A percentile compares a stretch with the other conserved stretches of the same genome.
These are phyloP conservation scores for Tricholoma flavovirens DNA, from an alignment of 768 basidiomycete genomes.

Conservation along the genomic window DNA sequence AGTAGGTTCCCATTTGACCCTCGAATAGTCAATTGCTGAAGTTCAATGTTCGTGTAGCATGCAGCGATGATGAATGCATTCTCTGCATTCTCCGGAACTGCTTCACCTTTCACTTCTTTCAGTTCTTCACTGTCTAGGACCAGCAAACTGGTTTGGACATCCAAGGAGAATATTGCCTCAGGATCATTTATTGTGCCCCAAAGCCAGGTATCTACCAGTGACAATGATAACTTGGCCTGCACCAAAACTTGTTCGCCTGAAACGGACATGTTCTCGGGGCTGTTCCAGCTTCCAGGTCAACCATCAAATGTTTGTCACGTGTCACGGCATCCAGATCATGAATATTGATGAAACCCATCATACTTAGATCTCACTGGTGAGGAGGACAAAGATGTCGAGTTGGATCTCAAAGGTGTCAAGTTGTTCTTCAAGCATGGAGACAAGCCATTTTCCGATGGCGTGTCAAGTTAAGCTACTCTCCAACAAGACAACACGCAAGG, in stretches of 20 bases:
- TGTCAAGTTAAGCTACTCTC: conserved; percentile 58
- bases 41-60: conserved; percentile 2
- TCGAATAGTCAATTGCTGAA: background rate
- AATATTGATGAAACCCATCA: conserved; percentile 11
- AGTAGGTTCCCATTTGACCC: conserved; percentile 1
- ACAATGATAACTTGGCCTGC: background rate
- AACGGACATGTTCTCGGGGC: conserved; percentile 12
- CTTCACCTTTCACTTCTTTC: conserved; percentile 28
- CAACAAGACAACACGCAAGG: conserved; percentile 32
- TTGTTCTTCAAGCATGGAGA: conserved; percentile 54
- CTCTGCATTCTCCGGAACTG: conserved; percentile 32
- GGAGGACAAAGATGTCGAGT: conserved; percentile 51
- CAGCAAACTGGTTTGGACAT: conserved; percentile 16
- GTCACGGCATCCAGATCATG: conserved; percentile 5
- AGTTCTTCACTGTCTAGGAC: conserved; percentile 11
- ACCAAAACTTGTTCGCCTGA: background rate
- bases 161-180: background rate
- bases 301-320: conserved; percentile 13
- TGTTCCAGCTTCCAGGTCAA: conserved; percentile 7
- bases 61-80: conserved; percentile 26
- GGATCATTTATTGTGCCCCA: background rate
- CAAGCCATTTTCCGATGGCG: conserved; percentile 51
- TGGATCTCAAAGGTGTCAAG: conserved; percentile 57
- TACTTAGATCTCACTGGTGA: conserved; percentile 51
- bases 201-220: background rate